Conservation (phyloP, 345 rosid genomes). For the Syzygium aqueum region DNA sequence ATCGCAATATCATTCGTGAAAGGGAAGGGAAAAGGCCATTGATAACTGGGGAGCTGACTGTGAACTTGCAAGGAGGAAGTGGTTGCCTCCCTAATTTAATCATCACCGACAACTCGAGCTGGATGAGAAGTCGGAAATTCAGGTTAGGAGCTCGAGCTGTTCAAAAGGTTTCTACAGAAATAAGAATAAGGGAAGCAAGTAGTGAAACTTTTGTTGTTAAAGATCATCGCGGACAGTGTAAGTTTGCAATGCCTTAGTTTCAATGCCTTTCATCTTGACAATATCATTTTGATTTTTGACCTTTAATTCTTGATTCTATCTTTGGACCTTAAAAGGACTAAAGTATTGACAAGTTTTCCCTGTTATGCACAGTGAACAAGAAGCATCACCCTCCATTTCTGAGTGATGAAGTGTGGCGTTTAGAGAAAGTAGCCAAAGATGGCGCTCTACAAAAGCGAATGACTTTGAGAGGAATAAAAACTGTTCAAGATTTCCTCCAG, state of each 20-base stretch:
- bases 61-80: slow-evolving; percentile 15
- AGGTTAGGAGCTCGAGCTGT: slow-evolving; percentile 20
- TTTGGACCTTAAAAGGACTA: not conserved
- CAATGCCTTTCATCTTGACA: not conserved
- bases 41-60: slow-evolving; percentile 17
- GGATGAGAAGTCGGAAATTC: slow-evolving; percentile 27
- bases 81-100: slow-evolving; percentile 13
- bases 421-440: slow-evolving; percentile 29
- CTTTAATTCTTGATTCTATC: not conserved
- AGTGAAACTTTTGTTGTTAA: slow-evolving; percentile 33
- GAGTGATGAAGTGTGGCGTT: slow-evolving; percentile 28
- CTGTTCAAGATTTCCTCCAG: slow-evolving; percentile 23
- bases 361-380: slow-evolving; percentile 16
- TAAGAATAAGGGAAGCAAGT: slow-evolving; percentile 22
- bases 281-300: not conserved
- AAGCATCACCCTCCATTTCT: slow-evolving; percentile 33
- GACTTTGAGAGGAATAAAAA: slow-evolving; percentile 3
- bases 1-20: slow-evolving; percentile 6
- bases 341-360: not conserved
- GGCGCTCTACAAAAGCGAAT: slow-evolving; percentile 20
- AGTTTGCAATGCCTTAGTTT: slow-evolving; percentile 1
- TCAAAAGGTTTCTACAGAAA: slow-evolving; percentile 1
- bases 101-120: slow-evolving; percentile 35
- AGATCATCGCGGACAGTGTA: slow-evolving; percentile 39
- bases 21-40: slow-evolving; percentile 35